Evolutionary conservation across 228 moss, liverwort and hornwort species (phyloP).

Genomic region (Sphagnum magellanicum): DNA sequence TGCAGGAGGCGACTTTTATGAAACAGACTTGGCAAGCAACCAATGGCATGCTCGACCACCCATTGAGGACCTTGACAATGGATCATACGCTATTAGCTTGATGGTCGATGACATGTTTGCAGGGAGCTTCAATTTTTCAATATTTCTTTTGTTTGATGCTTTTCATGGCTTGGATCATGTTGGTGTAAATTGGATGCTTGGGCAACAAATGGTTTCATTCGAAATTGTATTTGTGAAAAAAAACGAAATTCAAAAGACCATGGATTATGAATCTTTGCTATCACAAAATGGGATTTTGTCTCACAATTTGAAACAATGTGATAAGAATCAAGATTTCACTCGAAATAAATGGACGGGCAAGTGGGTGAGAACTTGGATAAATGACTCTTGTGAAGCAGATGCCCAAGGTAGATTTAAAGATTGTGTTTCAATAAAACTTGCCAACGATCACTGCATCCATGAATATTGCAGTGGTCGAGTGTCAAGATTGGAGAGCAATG

Average conservation of each 20-base stretch:
- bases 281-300: neutral
- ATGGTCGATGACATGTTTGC: constrained; percentile 3
- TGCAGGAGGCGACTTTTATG: constrained; percentile 16
- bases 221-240: neutral
- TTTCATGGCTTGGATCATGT: constrained; percentile 2
- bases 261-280: neutral
- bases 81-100: constrained; percentile 11
- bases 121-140: constrained; percentile 8
- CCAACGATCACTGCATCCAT: constrained; percentile 4
- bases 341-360: constrained; percentile 16
- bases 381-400: constrained; percentile 9
- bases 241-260: neutral
- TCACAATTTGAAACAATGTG: neutral
- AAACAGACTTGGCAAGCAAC: constrained; percentile 12
- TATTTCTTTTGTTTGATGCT: constrained; percentile 13
- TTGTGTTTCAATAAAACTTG: constrained; percentile 8
- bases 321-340: constrained; percentile 2
- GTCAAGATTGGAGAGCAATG: constrained; percentile 14
- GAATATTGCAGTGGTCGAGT: neutral
- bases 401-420: constrained; percentile 9
- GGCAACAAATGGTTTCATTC: neutral
- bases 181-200: neutral
- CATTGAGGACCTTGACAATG: constrained; percentile 9
- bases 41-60: constrained; percentile 20
- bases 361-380: constrained; percentile 16